Conservation (phyloP, 2,329 filamentous ascomycete genomes). For the Pseudonectria foliicola region DNA sequence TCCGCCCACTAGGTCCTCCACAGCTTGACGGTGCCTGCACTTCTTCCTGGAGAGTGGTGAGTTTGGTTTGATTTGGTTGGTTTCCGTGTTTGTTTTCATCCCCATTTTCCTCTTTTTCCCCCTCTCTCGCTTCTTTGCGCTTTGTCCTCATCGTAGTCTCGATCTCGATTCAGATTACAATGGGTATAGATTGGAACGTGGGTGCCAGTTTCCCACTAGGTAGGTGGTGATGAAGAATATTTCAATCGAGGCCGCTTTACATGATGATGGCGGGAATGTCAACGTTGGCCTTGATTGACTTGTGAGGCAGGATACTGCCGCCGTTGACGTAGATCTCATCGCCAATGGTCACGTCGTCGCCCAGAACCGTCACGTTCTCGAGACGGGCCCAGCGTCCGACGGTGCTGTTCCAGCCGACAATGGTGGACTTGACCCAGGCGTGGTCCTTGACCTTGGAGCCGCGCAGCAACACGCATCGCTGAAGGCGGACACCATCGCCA, state of each 20-base stretch:
- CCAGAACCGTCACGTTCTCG: constrained; percentile 96
- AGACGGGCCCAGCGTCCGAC: constrained; percentile 93
- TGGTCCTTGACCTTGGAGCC: constrained; percentile 97
- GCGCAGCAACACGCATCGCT: constrained; percentile 82
- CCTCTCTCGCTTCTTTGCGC: too few species aligned
- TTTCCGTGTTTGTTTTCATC: constrained; percentile 11
- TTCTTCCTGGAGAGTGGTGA: constrained; percentile 22
- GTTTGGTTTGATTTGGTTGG: constrained; percentile 15
- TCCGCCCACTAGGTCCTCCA: constrained; percentile 11
- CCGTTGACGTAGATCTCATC: constrained; percentile 99
- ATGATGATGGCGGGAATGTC: constrained; percentile 69
- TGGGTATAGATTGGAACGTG: constrained; percentile 6
- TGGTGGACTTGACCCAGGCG: constrained; percentile 97
- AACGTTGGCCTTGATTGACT: constrained; percentile 98
- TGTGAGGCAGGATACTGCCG: constrained; percentile 89
- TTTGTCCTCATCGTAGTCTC: too few species aligned
- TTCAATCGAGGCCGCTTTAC: constrained; percentile 32
- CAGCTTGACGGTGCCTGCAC: constrained; percentile 20
- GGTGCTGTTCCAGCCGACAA: constrained; percentile 96
- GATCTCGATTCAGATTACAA: constrained; percentile 8
- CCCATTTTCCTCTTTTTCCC: constrained; percentile 12
- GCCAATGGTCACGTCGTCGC: constrained; percentile 94
- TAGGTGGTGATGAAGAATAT: constrained; percentile 2
- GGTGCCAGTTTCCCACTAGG: constrained; percentile 17
- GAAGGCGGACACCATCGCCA: constrained; percentile 87